Evolutionary conservation across 495 filamentous ascomycete genomes (phyloP), one percentile per base, ranked within the genome.

Genomic region (Neurospora discreta): DNA sequence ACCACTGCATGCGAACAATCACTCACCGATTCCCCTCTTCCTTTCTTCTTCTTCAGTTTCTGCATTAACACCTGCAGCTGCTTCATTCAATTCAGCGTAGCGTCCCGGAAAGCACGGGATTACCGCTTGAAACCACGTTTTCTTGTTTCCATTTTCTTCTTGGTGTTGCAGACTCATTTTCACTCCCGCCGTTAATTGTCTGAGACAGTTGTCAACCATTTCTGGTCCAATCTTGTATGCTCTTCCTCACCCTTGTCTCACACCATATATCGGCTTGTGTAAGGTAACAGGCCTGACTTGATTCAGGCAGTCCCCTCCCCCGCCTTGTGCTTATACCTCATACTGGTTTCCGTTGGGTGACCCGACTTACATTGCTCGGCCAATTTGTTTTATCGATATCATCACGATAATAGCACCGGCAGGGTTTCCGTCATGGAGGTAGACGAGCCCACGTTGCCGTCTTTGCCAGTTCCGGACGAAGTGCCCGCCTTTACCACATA

Each of bases 371-470:
- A 65, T 30, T 65, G 26, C 6, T 36, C 52, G 52, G 26, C 26
- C 52, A 33, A 33, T 33, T 1, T 26, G 10, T 60, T 60, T 30
- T 8, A 8, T 30, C 15, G 7, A 33, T 36, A 33, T 30, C 30
- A 30, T 60, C 26, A 71, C 39, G 69, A 72, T 69, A 39, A 84
- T 85, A 33, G 1, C 23, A 33, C 26, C 23, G 52, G 30, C 52
- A 65, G 52, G 52, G 52, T 33, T 65, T 65, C 52, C 23, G 26
- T 16, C 52, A 65, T 65, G 52, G 52, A 65, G 84, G 78, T 78
- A 6, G 83, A 85, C 33, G 85, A 87, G 69, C 82, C 81, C 11
- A 77, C 75, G 15, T 80, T 87, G 39, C 85, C 86, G 0, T 75
- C 52, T 10, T 77, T 87, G 9, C 77, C 82, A 65, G 52, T 65